Percentiles rank a stretch among this genome's conserved stretches.
Evolutionary conservation across 495 filamentous ascomycete species (phyloP).

Genomic region (Penicillium coprophilum): DNA sequence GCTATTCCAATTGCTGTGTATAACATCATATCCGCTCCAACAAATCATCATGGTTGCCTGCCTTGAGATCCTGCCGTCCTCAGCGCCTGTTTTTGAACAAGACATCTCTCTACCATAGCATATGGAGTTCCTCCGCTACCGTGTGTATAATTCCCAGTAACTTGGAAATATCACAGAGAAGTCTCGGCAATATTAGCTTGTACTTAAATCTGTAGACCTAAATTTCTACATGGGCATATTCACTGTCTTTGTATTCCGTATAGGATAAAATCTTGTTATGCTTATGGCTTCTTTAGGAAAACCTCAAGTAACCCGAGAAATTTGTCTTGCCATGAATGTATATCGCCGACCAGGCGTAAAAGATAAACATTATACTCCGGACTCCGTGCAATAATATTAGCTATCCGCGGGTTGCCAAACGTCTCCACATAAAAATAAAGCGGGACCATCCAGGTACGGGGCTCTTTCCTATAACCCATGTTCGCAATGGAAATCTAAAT

Average conservation of each 20-base stretch:
- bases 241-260: neutral
- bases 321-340: neutral
- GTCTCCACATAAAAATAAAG: slow-evolving; percentile 6
- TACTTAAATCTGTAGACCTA: neutral
- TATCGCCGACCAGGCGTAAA: neutral
- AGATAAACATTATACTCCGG: neutral
- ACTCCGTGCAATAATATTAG: no score
- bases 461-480: neutral
- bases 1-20: slow-evolving; percentile 5
- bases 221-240: neutral
- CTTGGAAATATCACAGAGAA: neutral
- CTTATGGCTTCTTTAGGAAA: neutral
- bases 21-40: slow-evolving; percentile 6
- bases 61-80: neutral
- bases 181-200: neutral
- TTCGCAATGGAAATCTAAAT: neutral
- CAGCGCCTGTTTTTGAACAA: slow-evolving; percentile 1
- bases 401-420: neutral
- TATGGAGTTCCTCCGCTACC: neutral
- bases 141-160: neutral
- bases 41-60: neutral
- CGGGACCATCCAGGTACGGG: neutral
- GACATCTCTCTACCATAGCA: neutral
- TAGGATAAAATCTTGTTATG: neutral
- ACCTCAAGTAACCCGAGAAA: neutral